Evolutionary conservation across 1,284 basidiomycete species (phyloP), one percentile per base, ranked within the genome.

Genomic region (Hymenochaete sp.): DNA sequence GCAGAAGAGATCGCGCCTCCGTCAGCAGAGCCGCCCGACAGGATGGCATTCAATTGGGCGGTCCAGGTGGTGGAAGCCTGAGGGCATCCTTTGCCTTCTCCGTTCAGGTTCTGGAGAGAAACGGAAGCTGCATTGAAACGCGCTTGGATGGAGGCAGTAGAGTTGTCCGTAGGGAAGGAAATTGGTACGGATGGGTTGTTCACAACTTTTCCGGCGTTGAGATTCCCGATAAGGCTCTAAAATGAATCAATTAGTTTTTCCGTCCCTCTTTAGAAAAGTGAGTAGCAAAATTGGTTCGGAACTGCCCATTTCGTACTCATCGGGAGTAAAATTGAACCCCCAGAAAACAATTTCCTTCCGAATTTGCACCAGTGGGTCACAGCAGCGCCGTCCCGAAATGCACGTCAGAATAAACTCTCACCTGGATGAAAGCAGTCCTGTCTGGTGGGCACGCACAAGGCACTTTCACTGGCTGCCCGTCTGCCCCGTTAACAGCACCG

Each of bases 391-490:
- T n/a, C n/a, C n/a, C n/a, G n/a, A n/a, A n/a, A n/a, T n/a, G n/a
- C n/a, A n/a, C n/a, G n/a, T n/a, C n/a, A n/a, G n/a, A n/a, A n/a
- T n/a, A n/a, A n/a, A n/a, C n/a, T n/a, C 13, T n/a, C 14, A 59
- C 62, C 32, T 54, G 44, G 53, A 65, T 59, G 59, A 62, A 68
- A 11, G 48, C 47, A 36, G 53, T 54, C 40, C 62, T 62, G 28
- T 52, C 25, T 0, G 67, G 67, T 24, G 67, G 67, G 57, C 67
- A 69, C 27, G 50, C 33, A 55, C 67, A 69, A 0, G 67, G 67
- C 19, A 69, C 56, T 53, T 61, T 60, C 59, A 66, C 57, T 21
- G 62, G 62, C 43, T 60, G 45, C 19, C 63, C 62, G 37, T 60
- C 36, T 1, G 57, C 54, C 13, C 55, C 55, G 25, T 57, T 54